A percentile compares a stretch with the other conserved stretches of the same genome.
Evolutionary conservation across 495 filamentous ascomycete species (phyloP).

Genomic region (Neurospora sp.): DNA sequence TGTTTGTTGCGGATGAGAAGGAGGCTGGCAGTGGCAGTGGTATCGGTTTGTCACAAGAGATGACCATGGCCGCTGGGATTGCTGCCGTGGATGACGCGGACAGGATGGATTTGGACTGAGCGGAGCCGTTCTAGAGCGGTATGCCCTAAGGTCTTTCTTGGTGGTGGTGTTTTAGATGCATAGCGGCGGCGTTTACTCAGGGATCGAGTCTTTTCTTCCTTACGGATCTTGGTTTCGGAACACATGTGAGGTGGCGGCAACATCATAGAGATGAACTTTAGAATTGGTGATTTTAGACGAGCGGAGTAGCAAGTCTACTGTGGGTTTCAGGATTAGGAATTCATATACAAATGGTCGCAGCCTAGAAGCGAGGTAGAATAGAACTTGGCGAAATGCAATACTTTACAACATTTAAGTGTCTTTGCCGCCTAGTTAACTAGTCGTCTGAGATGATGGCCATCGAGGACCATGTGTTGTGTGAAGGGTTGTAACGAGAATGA

Average conservation of each 20-base stretch:
- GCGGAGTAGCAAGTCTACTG: neutral
- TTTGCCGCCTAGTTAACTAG: neutral
- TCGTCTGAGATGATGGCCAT: neutral
- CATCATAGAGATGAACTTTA: neutral
- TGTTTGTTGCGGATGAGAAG: conserved; percentile 74
- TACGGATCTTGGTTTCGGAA: neutral
- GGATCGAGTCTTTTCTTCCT: neutral
- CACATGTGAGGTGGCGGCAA: neutral
- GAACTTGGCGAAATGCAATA: neutral
- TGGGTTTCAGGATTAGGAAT: neutral
- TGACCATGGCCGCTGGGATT: conserved; percentile 22
- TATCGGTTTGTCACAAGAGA: conserved; percentile 19
- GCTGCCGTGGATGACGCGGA: conserved; percentile 21
- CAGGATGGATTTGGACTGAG: conserved; percentile 37
- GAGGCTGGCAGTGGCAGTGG: conserved; percentile 18
- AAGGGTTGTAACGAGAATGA: neutral
- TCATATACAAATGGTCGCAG: neutral
- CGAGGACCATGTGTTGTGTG: neutral
- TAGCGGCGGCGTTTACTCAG: conserved; percentile 15
- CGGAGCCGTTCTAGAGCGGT: neutral
- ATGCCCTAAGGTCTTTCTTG: neutral
- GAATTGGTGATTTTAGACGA: neutral
- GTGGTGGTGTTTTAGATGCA: conserved; percentile 5
- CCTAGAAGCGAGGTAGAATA: neutral
- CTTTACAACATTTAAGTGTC: neutral